phyloP scores from a whole-genome alignment of 2,329 filamentous ascomycete species.

The Fusarium oxysporum region DNA sequence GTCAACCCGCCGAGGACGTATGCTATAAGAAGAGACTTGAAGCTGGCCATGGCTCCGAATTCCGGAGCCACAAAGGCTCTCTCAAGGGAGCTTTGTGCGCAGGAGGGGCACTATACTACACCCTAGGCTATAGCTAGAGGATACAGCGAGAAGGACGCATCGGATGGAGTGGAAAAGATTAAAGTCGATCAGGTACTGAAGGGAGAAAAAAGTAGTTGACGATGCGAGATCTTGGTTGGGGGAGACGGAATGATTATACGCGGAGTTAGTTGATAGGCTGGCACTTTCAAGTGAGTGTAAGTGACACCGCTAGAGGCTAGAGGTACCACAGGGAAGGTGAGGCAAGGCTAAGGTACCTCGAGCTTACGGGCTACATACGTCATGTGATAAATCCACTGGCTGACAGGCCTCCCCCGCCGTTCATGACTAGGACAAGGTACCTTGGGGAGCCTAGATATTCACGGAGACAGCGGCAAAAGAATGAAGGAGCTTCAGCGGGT shows the following conservation, averaged over 20 bases:
- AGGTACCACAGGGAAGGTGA: neutral
- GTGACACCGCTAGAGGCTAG: constrained; percentile 36
- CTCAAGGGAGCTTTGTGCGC: constrained; percentile 28
- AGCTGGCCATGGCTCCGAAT: constrained; percentile 59
- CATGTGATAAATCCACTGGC: constrained; percentile 43
- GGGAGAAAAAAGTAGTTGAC: constrained; percentile 14
- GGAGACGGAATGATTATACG: constrained; percentile 35
- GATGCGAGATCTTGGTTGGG: constrained; percentile 25
- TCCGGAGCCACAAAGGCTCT: constrained; percentile 37
- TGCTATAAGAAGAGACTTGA: constrained; percentile 72
- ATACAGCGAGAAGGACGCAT: constrained; percentile 28
- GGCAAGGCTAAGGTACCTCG: neutral
- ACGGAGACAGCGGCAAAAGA: neutral
- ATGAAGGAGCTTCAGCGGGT: constrained; percentile 14
- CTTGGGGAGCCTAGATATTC: neutral
- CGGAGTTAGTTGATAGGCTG: constrained; percentile 41
- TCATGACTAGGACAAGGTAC: neutral
- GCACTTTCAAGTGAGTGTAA: constrained; percentile 25
- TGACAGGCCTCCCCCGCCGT: constrained; percentile 24
- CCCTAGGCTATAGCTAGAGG: constrained; percentile 35
- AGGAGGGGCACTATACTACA: constrained; percentile 30
- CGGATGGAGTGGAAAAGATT: constrained; percentile 10
- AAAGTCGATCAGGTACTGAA: constrained; percentile 10
- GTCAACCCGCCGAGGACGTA: constrained; percentile 91
- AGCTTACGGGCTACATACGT: constrained; percentile 31